Evolutionary conservation across 805 yeast species (phyloP).

Genomic region (Kluyveromyces siamensis): DNA sequence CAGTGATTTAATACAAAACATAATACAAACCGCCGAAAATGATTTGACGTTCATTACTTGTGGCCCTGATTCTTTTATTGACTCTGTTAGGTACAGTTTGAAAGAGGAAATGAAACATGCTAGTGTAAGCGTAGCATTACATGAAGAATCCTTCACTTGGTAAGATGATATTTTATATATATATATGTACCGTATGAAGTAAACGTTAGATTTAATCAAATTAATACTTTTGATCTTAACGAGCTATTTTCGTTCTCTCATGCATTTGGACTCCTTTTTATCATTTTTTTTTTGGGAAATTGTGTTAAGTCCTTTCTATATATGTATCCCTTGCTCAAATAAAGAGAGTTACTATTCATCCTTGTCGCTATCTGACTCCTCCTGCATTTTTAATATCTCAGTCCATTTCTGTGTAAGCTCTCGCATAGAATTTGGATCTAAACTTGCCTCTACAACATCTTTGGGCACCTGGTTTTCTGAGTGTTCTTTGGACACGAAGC

Average conservation of each 20-base stretch:
- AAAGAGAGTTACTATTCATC: conserved; percentile 10
- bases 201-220: no score
- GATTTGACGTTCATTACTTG: conserved; percentile 49
- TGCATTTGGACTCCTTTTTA: no score
- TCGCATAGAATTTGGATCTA: conserved; percentile 58
- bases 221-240: no score
- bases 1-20: conserved; percentile 29
- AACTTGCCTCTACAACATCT: conserved; percentile 79
- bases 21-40: conserved; percentile 29
- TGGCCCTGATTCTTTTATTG: conserved; percentile 56
- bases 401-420: conserved; percentile 59
- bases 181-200: no score
- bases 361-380: conserved; percentile 11
- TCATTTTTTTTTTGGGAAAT: no score
- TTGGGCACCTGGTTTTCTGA: conserved; percentile 87
- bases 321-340: no score
- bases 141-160: conserved; percentile 30
- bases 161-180: no score
- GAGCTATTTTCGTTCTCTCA: no score
- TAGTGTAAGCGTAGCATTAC: conserved; percentile 23
- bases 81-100: conserved; percentile 42
- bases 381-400: conserved; percentile 28
- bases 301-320: no score
- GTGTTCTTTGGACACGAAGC: conserved; percentile 75
- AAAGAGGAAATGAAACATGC: conserved; percentile 29